Percentiles rank a stretch among this genome's conserved stretches.
phyloP scores from a whole-genome alignment of 2,329 filamentous ascomycete genomes.

The Berkeleyomyces rouxiae region DNA sequence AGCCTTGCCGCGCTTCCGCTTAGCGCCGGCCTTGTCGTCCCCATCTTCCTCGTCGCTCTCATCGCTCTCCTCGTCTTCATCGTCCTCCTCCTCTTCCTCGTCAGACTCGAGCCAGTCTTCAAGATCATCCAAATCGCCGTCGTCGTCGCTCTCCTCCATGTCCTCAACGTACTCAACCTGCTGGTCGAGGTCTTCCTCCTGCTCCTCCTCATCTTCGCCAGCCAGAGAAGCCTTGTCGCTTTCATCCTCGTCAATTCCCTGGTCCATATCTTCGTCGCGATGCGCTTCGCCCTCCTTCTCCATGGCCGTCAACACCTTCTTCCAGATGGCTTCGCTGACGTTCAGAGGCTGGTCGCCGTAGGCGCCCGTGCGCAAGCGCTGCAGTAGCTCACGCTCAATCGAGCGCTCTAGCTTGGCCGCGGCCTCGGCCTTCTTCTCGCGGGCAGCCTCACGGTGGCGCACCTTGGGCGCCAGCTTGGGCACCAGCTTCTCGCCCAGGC shows the following conservation, averaged over 20 bases:
- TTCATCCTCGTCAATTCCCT: conserved; percentile 57
- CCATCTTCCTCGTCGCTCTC: conserved; percentile 36
- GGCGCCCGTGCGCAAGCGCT: conserved; percentile 75
- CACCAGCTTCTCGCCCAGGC: conserved; percentile 75
- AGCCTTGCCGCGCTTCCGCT: conserved; percentile 34
- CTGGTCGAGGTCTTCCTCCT: conserved; percentile 65
- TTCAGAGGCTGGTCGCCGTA: conserved; percentile 93
- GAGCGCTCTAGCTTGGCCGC: conserved; percentile 89
- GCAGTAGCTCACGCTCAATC: conserved; percentile 88
- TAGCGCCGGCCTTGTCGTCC: conserved; percentile 40
- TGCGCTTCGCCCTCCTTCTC: conserved; percentile 73
- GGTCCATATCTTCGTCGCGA: conserved; percentile 74
- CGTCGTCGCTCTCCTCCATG: conserved; percentile 68
- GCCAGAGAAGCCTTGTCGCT: conserved; percentile 32
- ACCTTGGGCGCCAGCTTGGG: conserved; percentile 87
- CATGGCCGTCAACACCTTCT: conserved; percentile 82
- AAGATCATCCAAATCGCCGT: conserved; percentile 72
- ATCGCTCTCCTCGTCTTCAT: conserved; percentile 40
- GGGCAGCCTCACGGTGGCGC: conserved; percentile 53
- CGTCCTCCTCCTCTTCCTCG: conserved; percentile 38
- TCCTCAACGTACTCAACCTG: conserved; percentile 90
- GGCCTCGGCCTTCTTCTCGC: conserved; percentile 60
- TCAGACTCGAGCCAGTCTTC: conserved; percentile 49
- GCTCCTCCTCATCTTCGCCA: conserved; percentile 63
- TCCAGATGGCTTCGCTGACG: conserved; percentile 89